Base-by-base conservation (phyloP, 345 rosid genomes). In the Eucalyptus pumila region DNA sequence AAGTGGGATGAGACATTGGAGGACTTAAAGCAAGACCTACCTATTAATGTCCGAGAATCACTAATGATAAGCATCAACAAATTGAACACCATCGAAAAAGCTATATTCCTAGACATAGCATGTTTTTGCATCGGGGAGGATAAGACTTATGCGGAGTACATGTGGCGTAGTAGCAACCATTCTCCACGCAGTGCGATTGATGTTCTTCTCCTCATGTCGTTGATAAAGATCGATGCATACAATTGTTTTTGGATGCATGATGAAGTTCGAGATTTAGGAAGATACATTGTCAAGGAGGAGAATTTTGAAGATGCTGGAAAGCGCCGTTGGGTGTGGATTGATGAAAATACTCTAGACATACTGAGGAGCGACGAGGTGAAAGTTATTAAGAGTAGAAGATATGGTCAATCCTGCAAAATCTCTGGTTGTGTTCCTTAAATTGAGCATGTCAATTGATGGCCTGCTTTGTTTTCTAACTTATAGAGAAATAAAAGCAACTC, bases 181-280 rank as follows among this genome's bases (percentile, higher is more conserved):
- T 65, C 76, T 65, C 76, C 76, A 65, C 40, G 3, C 2, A 15
- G 11, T 5, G 76, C 21, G 0, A n/a, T 65, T 14, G 1, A n/a
- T 7, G 76, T 4, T n/a, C 21, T 65, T 14, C 40, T 7, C 76
- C 76, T 65, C 40, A 65, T n/a, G 76, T 65, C 40, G 0, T 65
- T 65, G 40, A 65, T n/a, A n/a, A 65, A 65, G 40, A 65, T 65
- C 0, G 40, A n/a, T 4, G 6, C 0, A 6, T 0, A 14, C 76
- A 7, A 65, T n/a, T 0, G 0, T 2, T 65, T 65, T 2, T 14
- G 40, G 76, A 65, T 65, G 76, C 76, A 65, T n/a, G 21, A 65
- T 65, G 76, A 65, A 65, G 21, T 65, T 65, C 40, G 40, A 65
- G 37, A 65, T n/a, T 6, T 65, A 14, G 76, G 76, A 65, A 65